Evolutionary conservation across 2,329 filamentous ascomycete genomes (phyloP).

Genomic region (Fonsecaea nubica): DNA sequence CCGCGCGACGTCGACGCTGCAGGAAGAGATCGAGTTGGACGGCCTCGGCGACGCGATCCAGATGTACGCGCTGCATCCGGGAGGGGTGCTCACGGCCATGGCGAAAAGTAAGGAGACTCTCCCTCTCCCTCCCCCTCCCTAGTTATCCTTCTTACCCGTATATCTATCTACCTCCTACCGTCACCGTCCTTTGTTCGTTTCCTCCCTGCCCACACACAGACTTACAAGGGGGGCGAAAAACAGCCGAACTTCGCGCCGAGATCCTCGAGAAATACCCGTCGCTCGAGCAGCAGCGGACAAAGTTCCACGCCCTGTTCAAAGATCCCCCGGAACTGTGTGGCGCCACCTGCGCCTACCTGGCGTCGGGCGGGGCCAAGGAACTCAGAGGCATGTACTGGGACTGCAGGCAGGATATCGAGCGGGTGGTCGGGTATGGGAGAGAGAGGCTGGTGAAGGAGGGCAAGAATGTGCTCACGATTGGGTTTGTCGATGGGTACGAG

Average conservation of each 20-base stretch:
- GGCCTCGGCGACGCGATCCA: conserved; percentile 25
- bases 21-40: conserved; percentile 33
- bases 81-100: conserved; percentile 28
- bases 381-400: conserved; percentile 31
- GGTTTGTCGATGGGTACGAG: conserved; percentile 32
- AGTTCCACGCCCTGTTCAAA: conserved; percentile 30
- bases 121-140: background rate
- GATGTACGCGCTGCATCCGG: conserved; percentile 30
- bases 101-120: conserved; percentile 15
- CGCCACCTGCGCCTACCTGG: conserved; percentile 30
- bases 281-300: conserved; percentile 12
- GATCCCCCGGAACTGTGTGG: conserved; percentile 33
- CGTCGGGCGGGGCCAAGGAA: conserved; percentile 29
- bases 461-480: conserved; percentile 26
- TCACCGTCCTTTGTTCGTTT: no score
- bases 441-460: conserved; percentile 22
- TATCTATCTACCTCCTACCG: no score
- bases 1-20: conserved; percentile 29
- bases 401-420: conserved; percentile 32
- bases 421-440: conserved; percentile 22
- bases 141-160: background rate
- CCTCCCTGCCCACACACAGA: no score
- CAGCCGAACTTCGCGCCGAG: conserved; percentile 23
- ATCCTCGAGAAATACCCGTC: conserved; percentile 22
- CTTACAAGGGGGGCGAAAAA: no score